Evolutionary conservation across 2,329 filamentous ascomycete genomes (phyloP).

Genomic region (Fusarium torulosum): DNA sequence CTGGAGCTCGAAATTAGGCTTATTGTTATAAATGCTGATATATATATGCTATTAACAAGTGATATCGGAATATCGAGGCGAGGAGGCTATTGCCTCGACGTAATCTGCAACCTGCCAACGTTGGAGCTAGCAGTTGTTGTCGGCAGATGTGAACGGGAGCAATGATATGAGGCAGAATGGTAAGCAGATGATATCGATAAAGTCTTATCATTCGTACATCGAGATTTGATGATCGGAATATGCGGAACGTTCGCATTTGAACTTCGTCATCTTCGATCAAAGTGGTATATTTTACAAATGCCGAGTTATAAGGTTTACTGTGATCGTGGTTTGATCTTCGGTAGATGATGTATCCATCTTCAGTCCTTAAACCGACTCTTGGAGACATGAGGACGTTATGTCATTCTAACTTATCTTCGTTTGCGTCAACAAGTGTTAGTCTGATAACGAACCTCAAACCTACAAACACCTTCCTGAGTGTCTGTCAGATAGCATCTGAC

Average conservation of each 20-base stretch:
- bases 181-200: constrained; percentile 2
- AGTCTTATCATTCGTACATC: not conserved
- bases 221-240: not conserved
- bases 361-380: too few relatives aligned
- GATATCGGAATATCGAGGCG: not conserved
- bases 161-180: constrained; percentile 16
- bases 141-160: constrained; percentile 40
- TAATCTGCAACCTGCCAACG: constrained; percentile 32
- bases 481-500: too few relatives aligned
- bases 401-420: too few relatives aligned
- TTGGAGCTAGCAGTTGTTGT: constrained; percentile 28
- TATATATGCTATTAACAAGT: accelerated
- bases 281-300: not conserved
- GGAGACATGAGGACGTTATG: too few relatives aligned
- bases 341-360: not conserved
- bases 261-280: not conserved
- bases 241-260: not conserved
- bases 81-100: constrained; percentile 28
- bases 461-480: too few relatives aligned
- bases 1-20: accelerated
- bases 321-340: not conserved
- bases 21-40: not conserved
- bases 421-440: too few relatives aligned
- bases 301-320: not conserved
- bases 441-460: too few relatives aligned